Evolutionary conservation across 192 early-diverging fungal genomes (phyloP).

Genomic region (Linnemannia hyalina): DNA sequence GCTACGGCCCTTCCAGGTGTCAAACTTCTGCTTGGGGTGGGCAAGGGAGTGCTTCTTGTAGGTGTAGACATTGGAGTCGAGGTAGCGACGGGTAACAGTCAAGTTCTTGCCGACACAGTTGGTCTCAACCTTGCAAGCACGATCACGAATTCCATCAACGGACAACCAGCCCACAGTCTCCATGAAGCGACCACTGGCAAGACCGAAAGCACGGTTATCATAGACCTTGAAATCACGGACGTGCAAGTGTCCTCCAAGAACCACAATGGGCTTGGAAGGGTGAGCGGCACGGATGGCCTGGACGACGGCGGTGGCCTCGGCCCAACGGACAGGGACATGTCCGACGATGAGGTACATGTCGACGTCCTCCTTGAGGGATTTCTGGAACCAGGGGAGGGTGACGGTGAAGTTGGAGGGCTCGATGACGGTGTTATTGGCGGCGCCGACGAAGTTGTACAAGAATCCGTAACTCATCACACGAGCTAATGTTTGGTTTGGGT

Average conservation of each 20-base stretch:
- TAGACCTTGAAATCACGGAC: constrained; percentile 64
- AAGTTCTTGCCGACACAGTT: constrained; percentile 52
- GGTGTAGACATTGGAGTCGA: constrained; percentile 66
- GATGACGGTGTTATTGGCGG: constrained; percentile 51
- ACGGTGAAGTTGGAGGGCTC: constrained; percentile 60
- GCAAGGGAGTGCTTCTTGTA: constrained; percentile 63
- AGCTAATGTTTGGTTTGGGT: constrained; percentile 24
- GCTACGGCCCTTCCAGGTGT: constrained; percentile 55
- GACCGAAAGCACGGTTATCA: constrained; percentile 59
- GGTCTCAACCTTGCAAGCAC: constrained; percentile 33
- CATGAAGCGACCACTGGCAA: constrained; percentile 66
- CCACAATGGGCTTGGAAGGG: constrained; percentile 62
- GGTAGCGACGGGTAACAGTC: constrained; percentile 63
- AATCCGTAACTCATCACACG: constrained; percentile 69
- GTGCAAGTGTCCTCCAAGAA: constrained; percentile 70
- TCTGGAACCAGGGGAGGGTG: constrained; percentile 64
- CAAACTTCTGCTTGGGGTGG: constrained; percentile 39
- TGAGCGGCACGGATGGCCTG: constrained; percentile 62
- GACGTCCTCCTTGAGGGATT: constrained; percentile 57
- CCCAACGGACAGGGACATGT: constrained; percentile 61
- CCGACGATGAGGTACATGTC: constrained; percentile 67
- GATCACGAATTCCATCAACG: constrained; percentile 50
- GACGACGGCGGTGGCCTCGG: constrained; percentile 58
- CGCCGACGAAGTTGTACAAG: constrained; percentile 59
- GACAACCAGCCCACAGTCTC: constrained; percentile 71